Evolutionary conservation across 1,284 basidiomycete species (phyloP).

Genomic region (Puccinia horiana): DNA sequence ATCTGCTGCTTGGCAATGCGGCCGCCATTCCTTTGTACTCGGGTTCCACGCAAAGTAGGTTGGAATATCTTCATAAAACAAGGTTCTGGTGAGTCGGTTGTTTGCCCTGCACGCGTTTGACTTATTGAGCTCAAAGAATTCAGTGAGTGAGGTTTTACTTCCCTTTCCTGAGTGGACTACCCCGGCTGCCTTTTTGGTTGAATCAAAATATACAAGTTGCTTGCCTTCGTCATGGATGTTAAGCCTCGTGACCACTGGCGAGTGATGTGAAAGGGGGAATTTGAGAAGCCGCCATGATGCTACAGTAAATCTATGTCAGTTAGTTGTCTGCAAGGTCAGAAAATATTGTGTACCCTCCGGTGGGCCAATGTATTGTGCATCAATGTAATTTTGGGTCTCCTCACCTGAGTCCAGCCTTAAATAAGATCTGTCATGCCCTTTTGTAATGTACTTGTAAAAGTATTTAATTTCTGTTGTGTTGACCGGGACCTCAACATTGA

Average conservation of each 20-base stretch:
- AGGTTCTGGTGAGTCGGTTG: not conserved
- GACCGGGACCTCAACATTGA: conserved; percentile 2
- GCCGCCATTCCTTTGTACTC: not conserved
- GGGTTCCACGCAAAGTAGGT: conserved; percentile 4
- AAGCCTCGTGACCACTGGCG: not conserved
- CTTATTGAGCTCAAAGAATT: not conserved
- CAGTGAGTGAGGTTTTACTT: not conserved
- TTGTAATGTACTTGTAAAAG: conserved; percentile 27
- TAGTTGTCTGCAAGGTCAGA: not conserved
- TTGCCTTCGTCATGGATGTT: not conserved
- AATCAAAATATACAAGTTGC: not conserved
- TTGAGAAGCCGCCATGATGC: conserved; percentile 4
- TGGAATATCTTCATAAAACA: conserved; percentile 18
- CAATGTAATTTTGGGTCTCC: not conserved
- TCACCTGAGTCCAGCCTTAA: not conserved
- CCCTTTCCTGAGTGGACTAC: not conserved
- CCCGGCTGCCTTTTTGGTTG: not conserved
- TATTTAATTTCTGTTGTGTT: not conserved
- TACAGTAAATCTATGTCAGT: not conserved
- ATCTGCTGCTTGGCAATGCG: not conserved
- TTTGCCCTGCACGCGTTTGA: not conserved
- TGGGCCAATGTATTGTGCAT: conserved; percentile 9
- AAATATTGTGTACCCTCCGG: not conserved
- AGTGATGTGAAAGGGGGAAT: not conserved
- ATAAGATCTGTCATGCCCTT: conserved; percentile 4